Evolutionary conservation across 805 yeast species (phyloP), one percentile per base, ranked within the genome.

Genomic region (Saturnispora zaruensis): DNA sequence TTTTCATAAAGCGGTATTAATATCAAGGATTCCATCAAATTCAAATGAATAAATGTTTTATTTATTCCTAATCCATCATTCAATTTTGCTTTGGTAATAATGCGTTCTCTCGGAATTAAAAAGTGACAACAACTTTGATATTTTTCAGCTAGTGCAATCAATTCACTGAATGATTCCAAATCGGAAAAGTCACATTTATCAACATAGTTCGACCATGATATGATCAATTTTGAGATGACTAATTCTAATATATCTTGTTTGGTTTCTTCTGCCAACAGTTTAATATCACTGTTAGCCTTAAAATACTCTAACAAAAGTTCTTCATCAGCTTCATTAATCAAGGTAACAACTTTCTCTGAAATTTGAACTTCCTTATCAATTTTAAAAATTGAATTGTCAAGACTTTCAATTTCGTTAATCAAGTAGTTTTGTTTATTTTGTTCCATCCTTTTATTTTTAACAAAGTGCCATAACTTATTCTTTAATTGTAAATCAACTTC

Each of bases 111-210:
- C 5, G 21, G 30, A 28, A 46, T 20, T 18, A 34, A 26, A n/a
- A 24, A 18, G 32, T 36, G 41, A 13, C 49, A 8, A 59, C 49
- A n/a, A 60, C 24, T 0, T 49, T 44, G 25, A 16, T 40, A 44
- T 13, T 16, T 25, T 14, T 20, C 37, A 14, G 48, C 51, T 7
- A 14, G 24, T 28, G 65, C 69, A 0, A 66, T 53, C 11, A 73
- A 46, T 2, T 51, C 53, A 11, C 52, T 51, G 1, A 64, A 59
- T 8, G 59, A 54, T 3, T 66, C 62, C 7, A 73, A 55, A 13
- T 63, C 58, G 4, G 62, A 53, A 0, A 75, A 72, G 38, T 66
- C 59, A 77, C 80, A 76, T 2, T 50, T 4, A 1, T 53, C 56
- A 23, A 73, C 53, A 6, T 55, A 28, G 3, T 38, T 11, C 1